phyloP scores from a whole-genome alignment of 495 filamentous ascomycete genomes.

The Daldinia caldariorum region DNA sequence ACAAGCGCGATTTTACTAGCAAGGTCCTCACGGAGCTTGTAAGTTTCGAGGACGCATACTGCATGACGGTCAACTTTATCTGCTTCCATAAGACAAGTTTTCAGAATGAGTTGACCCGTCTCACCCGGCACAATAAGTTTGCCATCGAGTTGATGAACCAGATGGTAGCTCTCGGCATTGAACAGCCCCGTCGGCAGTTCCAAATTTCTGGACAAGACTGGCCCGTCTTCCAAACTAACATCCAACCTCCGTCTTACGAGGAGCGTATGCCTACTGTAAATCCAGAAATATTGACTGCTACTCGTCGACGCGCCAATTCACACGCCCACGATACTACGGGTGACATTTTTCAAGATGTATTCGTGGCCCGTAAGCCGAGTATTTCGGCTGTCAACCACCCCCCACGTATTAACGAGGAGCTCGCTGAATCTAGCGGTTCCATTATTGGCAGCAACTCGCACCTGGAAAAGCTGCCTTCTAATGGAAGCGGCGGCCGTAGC shows the following conservation, averaged over 20 bases:
- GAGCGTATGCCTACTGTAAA: slow-evolving; percentile 34
- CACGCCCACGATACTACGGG: slow-evolving; percentile 30
- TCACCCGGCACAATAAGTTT: slow-evolving; percentile 93
- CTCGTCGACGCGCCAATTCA: slow-evolving; percentile 45
- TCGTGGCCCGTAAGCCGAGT: slow-evolving; percentile 38
- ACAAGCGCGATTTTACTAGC: slow-evolving; percentile 91
- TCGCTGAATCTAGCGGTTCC: slow-evolving; percentile 19
- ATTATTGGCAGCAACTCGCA: slow-evolving; percentile 18
- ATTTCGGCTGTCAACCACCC: slow-evolving; percentile 38
- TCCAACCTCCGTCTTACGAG: slow-evolving; percentile 49
- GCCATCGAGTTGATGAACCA: slow-evolving; percentile 91
- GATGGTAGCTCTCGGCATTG: slow-evolving; percentile 84
- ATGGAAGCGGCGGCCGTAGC: slow-evolving; percentile 27
- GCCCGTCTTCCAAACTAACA: slow-evolving; percentile 59
- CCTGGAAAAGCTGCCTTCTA: slow-evolving; percentile 30
- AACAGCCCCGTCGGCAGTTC: slow-evolving; percentile 81
- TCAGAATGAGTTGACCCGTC: slow-evolving; percentile 91
- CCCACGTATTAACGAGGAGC: slow-evolving; percentile 43
- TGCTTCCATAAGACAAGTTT: slow-evolving; percentile 96
- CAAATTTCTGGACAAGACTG: slow-evolving; percentile 67
- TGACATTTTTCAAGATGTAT: slow-evolving; percentile 48
- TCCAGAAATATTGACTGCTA: slow-evolving; percentile 39
- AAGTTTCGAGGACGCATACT: slow-evolving; percentile 65
- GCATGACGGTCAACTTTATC: slow-evolving; percentile 88
- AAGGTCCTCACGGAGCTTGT: slow-evolving; percentile 91